Base-by-base conservation (phyloP, 108 stramenopile species). In the Epithemia pelagica region DNA sequence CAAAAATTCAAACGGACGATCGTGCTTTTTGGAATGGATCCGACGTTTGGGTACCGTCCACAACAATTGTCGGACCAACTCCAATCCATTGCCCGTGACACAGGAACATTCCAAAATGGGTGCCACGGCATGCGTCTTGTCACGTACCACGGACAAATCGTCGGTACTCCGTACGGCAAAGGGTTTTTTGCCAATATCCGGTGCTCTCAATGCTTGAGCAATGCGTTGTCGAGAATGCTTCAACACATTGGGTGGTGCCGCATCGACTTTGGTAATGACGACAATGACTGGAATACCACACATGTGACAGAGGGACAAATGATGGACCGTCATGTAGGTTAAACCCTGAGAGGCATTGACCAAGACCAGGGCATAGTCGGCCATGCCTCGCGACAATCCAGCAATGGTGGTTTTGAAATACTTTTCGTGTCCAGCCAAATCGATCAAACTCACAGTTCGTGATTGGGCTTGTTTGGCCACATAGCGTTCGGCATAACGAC, bases 361-460 rank as follows among this genome's bases (percentile, higher is more conserved):
- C 15, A 99, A 76, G 52, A 99, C 84, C 53, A 98, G 58, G n/a
- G 80, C 82, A 63, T 95, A 98, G 78, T 99, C 97, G 1, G 96
- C 95, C 79, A 97, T 80, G 53, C 92, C 89, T 1, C 83, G 91
- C 0, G 95, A 95, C 28, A 99, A 87, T 1, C 99, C 99, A 72
- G 95, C 96, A 54, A 99, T 92, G 1, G 99, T 98, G 21, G 99
- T 98, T 71, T 99, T 99, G 61, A 99, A 78, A 70, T 99, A 99
- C 71, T 96, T 96, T 70, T 99, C 97, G 74, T 99, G 99, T 2
- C 99, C 99, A 32, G 97, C 97, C 58, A 99, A 72, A 74, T 99
- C 99, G 81, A 97, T 96, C 32, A 99, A 69, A 24, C 95, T 97
- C 52, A 97, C 68, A 61, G 88, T 74, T 15, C 94, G 78, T n/a